Evolutionary conservation across 164 flowering plant genomes (phyloP).

Genomic region (Stephania yunnanensis): DNA sequence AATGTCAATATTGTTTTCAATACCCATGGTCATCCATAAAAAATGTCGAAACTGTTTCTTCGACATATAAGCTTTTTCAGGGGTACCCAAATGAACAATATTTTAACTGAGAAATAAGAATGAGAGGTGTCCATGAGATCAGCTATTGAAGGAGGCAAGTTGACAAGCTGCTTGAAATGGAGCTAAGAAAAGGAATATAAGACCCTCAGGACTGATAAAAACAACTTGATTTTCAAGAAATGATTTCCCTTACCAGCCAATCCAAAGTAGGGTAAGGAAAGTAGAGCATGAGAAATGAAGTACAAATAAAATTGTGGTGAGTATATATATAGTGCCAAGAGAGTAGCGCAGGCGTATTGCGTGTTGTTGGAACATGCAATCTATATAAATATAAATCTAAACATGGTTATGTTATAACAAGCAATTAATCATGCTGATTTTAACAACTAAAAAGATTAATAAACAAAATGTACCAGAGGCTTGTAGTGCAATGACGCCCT

Average conservation of each 20-base stretch:
- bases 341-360: slow-evolving; percentile 80
- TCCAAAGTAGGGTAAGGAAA: slow-evolving; percentile 88
- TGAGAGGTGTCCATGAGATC: background rate
- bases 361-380: no score
- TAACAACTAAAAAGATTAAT: no score
- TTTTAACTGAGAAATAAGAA: background rate
- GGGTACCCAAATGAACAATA: no score
- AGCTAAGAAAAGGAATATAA: background rate
- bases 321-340: slow-evolving; percentile 61
- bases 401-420: no score
- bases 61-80: no score
- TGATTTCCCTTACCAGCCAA: slow-evolving; percentile 91
- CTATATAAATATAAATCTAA: no score
- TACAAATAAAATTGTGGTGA: slow-evolving; percentile 71
- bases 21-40: no score
- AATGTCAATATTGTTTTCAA: no score
- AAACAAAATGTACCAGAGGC: no score
- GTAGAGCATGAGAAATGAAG: slow-evolving; percentile 78
- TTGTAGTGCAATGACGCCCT: no score
- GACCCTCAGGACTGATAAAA: background rate
- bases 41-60: no score
- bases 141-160: slow-evolving; percentile 20
- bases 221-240: slow-evolving; percentile 34
- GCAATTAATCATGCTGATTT: no score
- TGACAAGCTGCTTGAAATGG: slow-evolving; percentile 17